Evolutionary conservation across 225 moss, liverwort and hornwort species (phyloP).

Genomic region (Straminergon stramineum): DNA sequence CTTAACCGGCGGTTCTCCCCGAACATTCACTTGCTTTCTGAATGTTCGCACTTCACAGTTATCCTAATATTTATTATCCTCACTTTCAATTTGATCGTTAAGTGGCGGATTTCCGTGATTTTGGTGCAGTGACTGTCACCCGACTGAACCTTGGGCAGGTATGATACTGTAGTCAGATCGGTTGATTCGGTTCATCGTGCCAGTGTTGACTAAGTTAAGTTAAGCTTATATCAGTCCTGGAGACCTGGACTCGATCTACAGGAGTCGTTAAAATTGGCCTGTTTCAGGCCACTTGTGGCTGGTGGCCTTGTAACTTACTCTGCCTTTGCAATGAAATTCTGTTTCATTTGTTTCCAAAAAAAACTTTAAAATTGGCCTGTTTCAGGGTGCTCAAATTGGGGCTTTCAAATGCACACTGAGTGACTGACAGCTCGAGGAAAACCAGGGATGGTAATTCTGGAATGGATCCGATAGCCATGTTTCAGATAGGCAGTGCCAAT

Average conservation of each 20-base stretch:
- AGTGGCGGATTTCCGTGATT: background rate
- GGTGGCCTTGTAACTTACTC: too few relatives aligned
- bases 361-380: background rate
- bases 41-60: background rate
- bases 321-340: too few relatives aligned
- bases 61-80: background rate
- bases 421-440: background rate
- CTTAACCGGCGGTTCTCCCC: too few relatives aligned
- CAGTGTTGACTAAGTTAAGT: background rate
- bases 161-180: background rate
- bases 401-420: background rate
- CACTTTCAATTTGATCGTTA: background rate
- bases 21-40: background rate
- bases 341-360: too few relatives aligned
- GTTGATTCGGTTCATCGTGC: background rate
- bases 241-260: too few relatives aligned
- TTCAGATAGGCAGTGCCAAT: background rate
- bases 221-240: too few relatives aligned
- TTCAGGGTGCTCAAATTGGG: background rate
- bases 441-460: background rate
- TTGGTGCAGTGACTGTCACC: background rate
- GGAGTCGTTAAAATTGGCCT: too few relatives aligned
- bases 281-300: too few relatives aligned
- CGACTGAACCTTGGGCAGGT: background rate
- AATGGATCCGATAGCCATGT: background rate